Evolutionary conservation across 1,139 yeast genomes (phyloP).

Genomic region (Suhomyces coccinellae): DNA sequence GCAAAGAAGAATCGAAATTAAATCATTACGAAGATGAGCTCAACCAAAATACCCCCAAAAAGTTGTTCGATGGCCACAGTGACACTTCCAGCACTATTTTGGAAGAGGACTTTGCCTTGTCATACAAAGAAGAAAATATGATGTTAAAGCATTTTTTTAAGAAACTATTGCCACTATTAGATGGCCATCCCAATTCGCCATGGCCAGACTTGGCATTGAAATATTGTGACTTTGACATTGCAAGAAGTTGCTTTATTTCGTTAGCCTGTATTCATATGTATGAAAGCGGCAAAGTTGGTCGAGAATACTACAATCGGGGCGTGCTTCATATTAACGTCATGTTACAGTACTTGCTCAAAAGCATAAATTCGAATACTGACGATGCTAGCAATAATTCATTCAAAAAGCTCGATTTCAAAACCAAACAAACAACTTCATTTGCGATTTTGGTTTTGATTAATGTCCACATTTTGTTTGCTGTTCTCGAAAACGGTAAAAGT

Average conservation of each 20-base stretch:
- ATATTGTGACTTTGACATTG: conserved; percentile 56
- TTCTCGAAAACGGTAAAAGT: conserved; percentile 53
- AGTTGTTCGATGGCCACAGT: too few relatives aligned
- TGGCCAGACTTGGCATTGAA: conserved; percentile 58
- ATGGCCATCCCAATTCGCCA: conserved; percentile 58
- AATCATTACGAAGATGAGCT: too few relatives aligned
- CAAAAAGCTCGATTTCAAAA: conserved; percentile 11
- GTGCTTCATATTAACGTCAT: conserved; percentile 52
- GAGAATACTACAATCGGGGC: conserved; percentile 50
- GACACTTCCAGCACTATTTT: neutral
- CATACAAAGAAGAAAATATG: conserved; percentile 48
- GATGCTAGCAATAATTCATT: neutral
- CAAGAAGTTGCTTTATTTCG: conserved; percentile 54
- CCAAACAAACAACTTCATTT: conserved; percentile 43
- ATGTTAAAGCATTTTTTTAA: conserved; percentile 55
- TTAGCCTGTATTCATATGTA: conserved; percentile 54
- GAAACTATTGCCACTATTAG: conserved; percentile 49
- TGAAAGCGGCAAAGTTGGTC: conserved; percentile 48
- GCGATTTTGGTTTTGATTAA: conserved; percentile 51
- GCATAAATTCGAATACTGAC: conserved; percentile 20
- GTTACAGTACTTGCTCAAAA: conserved; percentile 49
- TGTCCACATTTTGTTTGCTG: conserved; percentile 52
- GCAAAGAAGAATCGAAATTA: too few relatives aligned
- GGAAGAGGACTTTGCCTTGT: conserved; percentile 6
- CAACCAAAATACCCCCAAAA: too few relatives aligned